Evolutionary conservation across 495 filamentous ascomycete species (phyloP), one percentile per base, ranked within the genome.

Genomic region (Aspergillus ostianus): DNA sequence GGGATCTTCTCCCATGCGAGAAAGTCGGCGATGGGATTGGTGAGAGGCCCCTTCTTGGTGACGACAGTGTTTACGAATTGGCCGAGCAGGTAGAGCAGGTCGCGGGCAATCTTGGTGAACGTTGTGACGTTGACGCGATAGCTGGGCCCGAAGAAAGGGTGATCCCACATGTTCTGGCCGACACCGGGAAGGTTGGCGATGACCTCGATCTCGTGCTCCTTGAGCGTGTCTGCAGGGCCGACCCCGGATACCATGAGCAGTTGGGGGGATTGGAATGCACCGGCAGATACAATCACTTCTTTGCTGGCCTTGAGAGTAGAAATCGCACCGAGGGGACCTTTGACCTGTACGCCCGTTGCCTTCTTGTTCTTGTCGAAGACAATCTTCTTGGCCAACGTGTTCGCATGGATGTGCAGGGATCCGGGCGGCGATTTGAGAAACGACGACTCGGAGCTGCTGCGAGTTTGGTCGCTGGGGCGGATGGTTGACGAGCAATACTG

Each of bases 401-500:
- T 51, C 5, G 30, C 21, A 29, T 60, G 68, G 9, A 56, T 60
- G 19, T 57, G 58, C 54, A 68, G 46, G 9, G 53, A 55, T 5
- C 57, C 29, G 6, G 64, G 49, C 3, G 47, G 2, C 48, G 20
- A 64, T 62, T 6, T 51, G 0, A 81, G 58, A 57, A 73, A 78
- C 5, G 72, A 71, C 1, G 70, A 46, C 46, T 75, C 56, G 0
- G 73, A 74, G 41, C 71, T 78, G 55, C 71, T 72, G 47, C 80
- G 67, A n/a, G 64, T 63, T 57, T 76, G 62, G 18, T 60, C 63
- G 0, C 47, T 48, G 0, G 73, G 71, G n/a, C 68, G 48, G 29
- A 81, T 77, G 3, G 80, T 82, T 19, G 65, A 69, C 0, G 72
- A 48, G 36, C 65, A 72, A 57, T 75, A 82, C 27, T 75, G 70